Evolutionary conservation across 2,329 filamentous ascomycete species (phyloP), one percentile per base, ranked within the genome.

Genomic region (Neonectria punicea): DNA sequence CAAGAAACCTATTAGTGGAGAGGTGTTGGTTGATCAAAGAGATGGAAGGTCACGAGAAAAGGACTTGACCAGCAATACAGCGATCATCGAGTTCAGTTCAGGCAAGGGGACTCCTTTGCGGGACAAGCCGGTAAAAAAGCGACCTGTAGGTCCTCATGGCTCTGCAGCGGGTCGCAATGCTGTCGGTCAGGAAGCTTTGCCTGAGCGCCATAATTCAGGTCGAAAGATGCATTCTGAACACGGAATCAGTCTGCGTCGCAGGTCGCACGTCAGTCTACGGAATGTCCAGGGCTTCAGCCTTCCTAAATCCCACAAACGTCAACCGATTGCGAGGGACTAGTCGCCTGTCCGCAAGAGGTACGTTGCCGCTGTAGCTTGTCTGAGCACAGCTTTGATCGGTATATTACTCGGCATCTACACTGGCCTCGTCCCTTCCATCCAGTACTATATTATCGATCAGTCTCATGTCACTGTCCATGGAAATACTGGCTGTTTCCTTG

Each of bases 351-450:
- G 90, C 68, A 95, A 94, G 77, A 82, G 90, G 64, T 87, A 92
- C 65, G 86, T 89, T 25, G 92, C 92, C 4, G 78, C 84, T 4
- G 87, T 93, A 63, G 89, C 91, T 10, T 94, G 92, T 74, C 80
- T 91, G 69, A 93, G 92, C 70, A 93, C 92, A 6, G 88, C 90
- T 14, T 81, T 93, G 58, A 83, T 94, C 50, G 92, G 92, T 0
- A 80, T 92, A 28, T 82, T 93, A 22, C 81, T 93, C 62, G 92
- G 92, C 1, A 91, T 94, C 22, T 95, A 94, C 75, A 90, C 91
- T 59, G 92, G 92, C 3, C 86, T 93, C 70, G 91, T 93, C 1
- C 91, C 92, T n/a, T 87, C 89, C 4, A 92, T 94, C 28, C 92
- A 94, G 74, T 93, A 93, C 76, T 90, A 89, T 71, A 87, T 94